phyloP scores from a whole-genome alignment of 2,329 filamentous ascomycete genomes.

The Sphaerulina populicola region DNA sequence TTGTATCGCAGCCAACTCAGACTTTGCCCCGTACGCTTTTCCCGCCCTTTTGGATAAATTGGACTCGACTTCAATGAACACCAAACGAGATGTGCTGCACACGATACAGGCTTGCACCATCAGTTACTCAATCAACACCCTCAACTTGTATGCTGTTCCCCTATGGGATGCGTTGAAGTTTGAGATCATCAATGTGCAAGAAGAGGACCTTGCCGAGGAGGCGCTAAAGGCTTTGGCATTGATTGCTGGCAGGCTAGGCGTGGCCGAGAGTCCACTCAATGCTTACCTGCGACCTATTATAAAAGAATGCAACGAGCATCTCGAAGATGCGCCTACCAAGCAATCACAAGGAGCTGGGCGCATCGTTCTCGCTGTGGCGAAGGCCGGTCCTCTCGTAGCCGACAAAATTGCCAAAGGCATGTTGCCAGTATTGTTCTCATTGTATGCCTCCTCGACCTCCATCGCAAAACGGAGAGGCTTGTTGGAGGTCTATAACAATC shows the following conservation, averaged over 20 bases:
- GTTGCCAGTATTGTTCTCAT: slow-evolving; percentile 49
- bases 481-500: slow-evolving; percentile 51
- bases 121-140: slow-evolving; percentile 51
- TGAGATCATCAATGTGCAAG: slow-evolving; percentile 58
- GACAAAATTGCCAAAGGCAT: slow-evolving; percentile 49
- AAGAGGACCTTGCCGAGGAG: slow-evolving; percentile 55
- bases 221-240: slow-evolving; percentile 49
- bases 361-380: slow-evolving; percentile 50
- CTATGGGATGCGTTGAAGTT: slow-evolving; percentile 63
- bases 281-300: slow-evolving; percentile 53
- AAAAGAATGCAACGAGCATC: slow-evolving; percentile 59
- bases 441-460: slow-evolving; percentile 54
- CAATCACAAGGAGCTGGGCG: slow-evolving; percentile 57
- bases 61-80: slow-evolving; percentile 60
- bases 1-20: slow-evolving; percentile 54
- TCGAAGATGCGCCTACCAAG: slow-evolving; percentile 60
- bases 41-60: slow-evolving; percentile 61
- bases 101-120: slow-evolving; percentile 52
- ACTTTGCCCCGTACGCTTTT: slow-evolving; percentile 59
- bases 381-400: slow-evolving; percentile 48
- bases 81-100: slow-evolving; percentile 59
- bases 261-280: slow-evolving; percentile 42
- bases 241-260: slow-evolving; percentile 49
- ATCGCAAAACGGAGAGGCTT: slow-evolving; percentile 56
- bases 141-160: slow-evolving; percentile 56